Evolutionary conservation across 208 protist species (phyloP).

Genomic region (Herpetomonas samuelpessoai): DNA sequence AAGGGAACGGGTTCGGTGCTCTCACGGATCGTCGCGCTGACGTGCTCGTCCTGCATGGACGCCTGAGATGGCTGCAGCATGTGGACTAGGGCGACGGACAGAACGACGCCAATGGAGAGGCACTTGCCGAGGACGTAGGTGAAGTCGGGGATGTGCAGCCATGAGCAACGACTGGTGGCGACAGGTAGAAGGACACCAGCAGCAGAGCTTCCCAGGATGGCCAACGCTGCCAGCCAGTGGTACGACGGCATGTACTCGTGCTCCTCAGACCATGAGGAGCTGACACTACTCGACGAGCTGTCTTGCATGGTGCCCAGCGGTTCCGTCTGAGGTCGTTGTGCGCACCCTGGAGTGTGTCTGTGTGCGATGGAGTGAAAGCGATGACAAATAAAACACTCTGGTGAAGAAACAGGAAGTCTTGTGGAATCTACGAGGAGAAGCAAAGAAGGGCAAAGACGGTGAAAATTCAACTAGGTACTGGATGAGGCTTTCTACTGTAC

Average conservation of each 20-base stretch:
- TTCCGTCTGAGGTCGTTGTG: no score
- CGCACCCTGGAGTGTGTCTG: no score
- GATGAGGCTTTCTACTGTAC: no score
- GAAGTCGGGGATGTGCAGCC: slow-evolving; percentile 30
- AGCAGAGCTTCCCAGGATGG: slow-evolving; percentile 21
- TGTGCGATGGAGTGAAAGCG: no score
- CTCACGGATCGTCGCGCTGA: slow-evolving; percentile 10
- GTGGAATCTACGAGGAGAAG: no score
- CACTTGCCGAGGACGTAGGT: slow-evolving; percentile 51
- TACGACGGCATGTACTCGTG: slow-evolving; percentile 1
- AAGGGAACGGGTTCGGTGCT: slow-evolving; percentile 20
- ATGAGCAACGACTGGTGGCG: slow-evolving; percentile 30
- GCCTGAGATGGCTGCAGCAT: slow-evolving; percentile 36
- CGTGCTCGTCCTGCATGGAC: slow-evolving; percentile 24
- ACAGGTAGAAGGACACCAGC: slow-evolving; percentile 44
- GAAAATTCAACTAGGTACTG: no score
- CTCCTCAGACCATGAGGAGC: no score
- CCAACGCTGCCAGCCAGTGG: slow-evolving; percentile 18
- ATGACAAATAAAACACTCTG: no score
- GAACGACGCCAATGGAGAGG: slow-evolving; percentile 49
- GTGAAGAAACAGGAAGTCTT: no score
- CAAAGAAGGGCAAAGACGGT: no score
- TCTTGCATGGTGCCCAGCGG: no score
- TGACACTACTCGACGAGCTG: no score
- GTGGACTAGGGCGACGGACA: slow-evolving; percentile 53